Evolutionary conservation across 768 basidiomycete genomes (phyloP), one percentile per base, ranked within the genome.

Genomic region (Mycena indigotica): DNA sequence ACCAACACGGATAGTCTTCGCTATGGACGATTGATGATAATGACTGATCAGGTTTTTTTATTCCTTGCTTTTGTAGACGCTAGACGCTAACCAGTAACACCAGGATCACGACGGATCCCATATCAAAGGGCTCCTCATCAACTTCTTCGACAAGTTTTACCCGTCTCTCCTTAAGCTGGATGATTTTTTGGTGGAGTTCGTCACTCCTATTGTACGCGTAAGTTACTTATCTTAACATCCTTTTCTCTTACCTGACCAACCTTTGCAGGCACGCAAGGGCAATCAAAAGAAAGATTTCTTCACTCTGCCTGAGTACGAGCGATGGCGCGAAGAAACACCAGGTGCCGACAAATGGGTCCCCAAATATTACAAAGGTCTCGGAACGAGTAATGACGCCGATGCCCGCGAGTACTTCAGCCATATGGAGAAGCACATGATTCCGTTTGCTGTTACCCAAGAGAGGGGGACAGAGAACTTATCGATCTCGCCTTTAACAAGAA

Each of bases 81-180:
- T n/a, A n/a, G n/a, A n/a, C n/a, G n/a, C n/a, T n/a, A n/a, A n/a
- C n/a, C n/a, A n/a, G n/a, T n/a, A n/a, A n/a, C n/a, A 45, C 19
- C 68, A 97, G 94, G 97, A 99, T 84, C 94, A 98, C 75, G 97
- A 99, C 74, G 97, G 97, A 51, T 98, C 97, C n/a, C 97, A 99
- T 75, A 99, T 99, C 77, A 99, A 99, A 73, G 97, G 97, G n/a
- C 84, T 98, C 6, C 81, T 99, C 49, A 95, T 99, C 77, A 99
- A 99, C 74, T 98, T 95, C 72, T 76, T 99, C 58, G 97, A 98
- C 67, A 90, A 95, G 70, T 98, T 95, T 72, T 98, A 89, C 72
- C 97, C 97, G 0, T 97, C 96, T 2, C 78, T 99, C 21, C 81
- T 99, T 56, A 93, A 88, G 70, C 73, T 97, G 17, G 89, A 93